These are phyloP conservation scores for Solanum habrochaites DNA, from an alignment of 257 asterid genomes.

Conservation along the genomic window DNA sequence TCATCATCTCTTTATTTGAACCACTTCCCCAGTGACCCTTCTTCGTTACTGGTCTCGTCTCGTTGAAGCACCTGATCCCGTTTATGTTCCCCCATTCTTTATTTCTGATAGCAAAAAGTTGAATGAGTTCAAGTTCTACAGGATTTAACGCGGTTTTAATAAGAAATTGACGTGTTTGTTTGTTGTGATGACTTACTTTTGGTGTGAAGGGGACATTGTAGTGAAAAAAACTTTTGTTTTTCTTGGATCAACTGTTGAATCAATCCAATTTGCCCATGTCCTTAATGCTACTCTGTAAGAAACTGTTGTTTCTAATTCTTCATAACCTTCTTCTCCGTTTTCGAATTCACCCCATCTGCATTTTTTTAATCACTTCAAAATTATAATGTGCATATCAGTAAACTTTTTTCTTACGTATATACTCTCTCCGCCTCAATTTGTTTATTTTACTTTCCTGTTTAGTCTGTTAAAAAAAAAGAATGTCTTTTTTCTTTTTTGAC, in stretches of 20 bases:
- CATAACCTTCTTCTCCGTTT: slow-evolving; percentile 66
- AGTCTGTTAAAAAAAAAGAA: background rate
- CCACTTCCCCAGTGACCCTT: slow-evolving; percentile 66
- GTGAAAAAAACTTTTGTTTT: slow-evolving; percentile 69
- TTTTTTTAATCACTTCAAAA: background rate
- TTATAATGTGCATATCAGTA: background rate
- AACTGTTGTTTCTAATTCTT: slow-evolving; percentile 51
- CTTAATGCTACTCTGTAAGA: slow-evolving; percentile 57
- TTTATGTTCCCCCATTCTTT: slow-evolving; percentile 59
- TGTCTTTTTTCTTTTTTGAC: too few species aligned
- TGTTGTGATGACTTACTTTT: slow-evolving; percentile 20
- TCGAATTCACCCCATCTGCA: slow-evolving; percentile 81
- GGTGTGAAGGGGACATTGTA: slow-evolving; percentile 79
- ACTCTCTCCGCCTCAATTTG: background rate
- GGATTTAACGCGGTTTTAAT: background rate
- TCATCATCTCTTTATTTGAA: slow-evolving; percentile 54
- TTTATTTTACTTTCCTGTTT: background rate
- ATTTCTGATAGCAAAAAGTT: slow-evolving; percentile 27
- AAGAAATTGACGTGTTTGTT: background rate
- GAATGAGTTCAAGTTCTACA: background rate
- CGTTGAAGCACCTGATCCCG: slow-evolving; percentile 74
- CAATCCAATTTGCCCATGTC: slow-evolving; percentile 97
- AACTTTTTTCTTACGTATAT: background rate
- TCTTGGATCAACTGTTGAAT: slow-evolving; percentile 67
- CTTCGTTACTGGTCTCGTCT: slow-evolving; percentile 44